Evolutionary conservation across 768 basidiomycete species (phyloP), one percentile per base, ranked within the genome.

Genomic region (Agrocybe praecox): DNA sequence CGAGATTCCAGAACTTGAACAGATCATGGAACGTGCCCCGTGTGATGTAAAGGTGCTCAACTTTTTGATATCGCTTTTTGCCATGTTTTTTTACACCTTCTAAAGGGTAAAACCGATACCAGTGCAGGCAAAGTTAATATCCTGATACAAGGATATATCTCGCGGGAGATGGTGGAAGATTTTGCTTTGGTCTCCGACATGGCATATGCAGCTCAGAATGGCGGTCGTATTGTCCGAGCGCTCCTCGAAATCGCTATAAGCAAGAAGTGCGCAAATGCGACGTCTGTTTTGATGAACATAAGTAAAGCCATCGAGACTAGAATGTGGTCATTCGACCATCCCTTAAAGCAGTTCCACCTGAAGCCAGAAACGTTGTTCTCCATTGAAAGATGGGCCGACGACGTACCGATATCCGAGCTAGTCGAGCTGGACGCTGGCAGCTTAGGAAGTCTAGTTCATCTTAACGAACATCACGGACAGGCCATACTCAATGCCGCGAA

Each of bases 151-250:
- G 90, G 85, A 1, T 92, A 84, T 70, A 94, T 99, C 60, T 97
- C 94, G 34, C 76, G 82, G 46, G 80, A 84, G 44, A 75, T 77
- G n/a, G 76, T 97, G 14, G 90, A 97, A 58, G 97, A 99, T 72
- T 99, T 97, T 65, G 97, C 97, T 9, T 77, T 99, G 56, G 89
- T 98, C 7, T 98, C 97, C 0, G 97, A 99, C 67, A 89, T 86
- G 67, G 93, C 89, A 1, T 99, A 96, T 67, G 93, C 87, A 42
- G 92, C 95, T 21, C 96, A 98, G 68, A 99, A 98, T 65, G 92
- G 89, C 15, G 95, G 90, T 17, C 90, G 97, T 58, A 98, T 99
- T 61, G 81, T 93, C 52, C 87, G 97, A n/a, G 93, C 95, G 43
- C 78, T 99, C 1, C 82, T 98, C 15, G 97, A 99, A 69, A 96